Base-by-base conservation (phyloP, 192 early-diverging fungal genomes). In the Backusella australiensis region DNA sequence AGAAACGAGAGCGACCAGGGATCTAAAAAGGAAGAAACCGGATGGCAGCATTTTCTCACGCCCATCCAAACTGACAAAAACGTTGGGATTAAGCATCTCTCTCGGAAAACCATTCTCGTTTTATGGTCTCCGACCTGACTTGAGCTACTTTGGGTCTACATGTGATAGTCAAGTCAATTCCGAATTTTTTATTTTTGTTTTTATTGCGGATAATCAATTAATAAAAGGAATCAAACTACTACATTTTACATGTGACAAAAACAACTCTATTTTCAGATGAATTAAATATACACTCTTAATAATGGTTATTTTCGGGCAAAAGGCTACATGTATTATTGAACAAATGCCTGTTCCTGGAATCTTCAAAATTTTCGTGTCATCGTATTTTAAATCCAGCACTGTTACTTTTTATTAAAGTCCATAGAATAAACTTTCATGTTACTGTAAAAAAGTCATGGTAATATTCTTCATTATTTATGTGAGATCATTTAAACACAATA, bases 11-110 rank as follows among this genome's bases (percentile, higher is more conserved):
- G 53, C 53, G 53, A 59, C 53, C 11, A 12, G 11, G 53, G 21
- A 59, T 59, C 53, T 59, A 59, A 59, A 59, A 59, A 59, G 53
- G 53, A 59, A 59, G 53, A 59, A 59, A 59, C 53, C 53, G 53
- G 53, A 59, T 59, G 53, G 53, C 53, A 59, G n/a, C 17, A 59
- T 59, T 59, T 59, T 59, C 53, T 59, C 53, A 59, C 53, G 53
- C 53, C 53, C 9, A 59, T 59, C 21, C 53, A 26, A 26, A 59
- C 53, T 59, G 53, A 59, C 53, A 59, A 59, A 59, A 59, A 21
- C 6, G 52, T 53, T 21, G 21, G 53, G 8, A 23, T 59, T 59
- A 14, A 59, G 53, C 26, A 9, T 59, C 21, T 59, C 53, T 59
- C 53, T 59, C 53, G 53, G 53, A 59, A 26, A 59, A 2, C 53